Evolutionary conservation across 805 yeast species (phyloP), one percentile per base, ranked within the genome.

Genomic region (Pichia occidentalis): DNA sequence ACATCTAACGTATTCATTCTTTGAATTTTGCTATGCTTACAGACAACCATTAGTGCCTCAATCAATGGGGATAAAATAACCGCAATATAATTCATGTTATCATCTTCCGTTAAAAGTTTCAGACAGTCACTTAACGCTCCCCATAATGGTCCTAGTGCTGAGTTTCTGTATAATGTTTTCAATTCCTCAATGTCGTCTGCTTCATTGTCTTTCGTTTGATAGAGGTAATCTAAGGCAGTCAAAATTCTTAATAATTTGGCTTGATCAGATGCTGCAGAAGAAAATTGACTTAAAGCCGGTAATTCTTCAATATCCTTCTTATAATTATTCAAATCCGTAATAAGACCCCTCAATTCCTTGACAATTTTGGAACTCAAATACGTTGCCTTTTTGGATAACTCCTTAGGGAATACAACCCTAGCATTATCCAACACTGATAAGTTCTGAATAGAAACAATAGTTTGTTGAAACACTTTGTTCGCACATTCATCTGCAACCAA

Each of bases 1-100:
- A 67, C 58, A 40, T 76, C 85, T 40, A 73, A 70, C 7, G 68
- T 63, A 45, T 67, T 79, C 40, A 70, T 60, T 36, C 73, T 80
- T 51, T 70, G 72, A 28, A 76, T 79, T 44, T 73, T 73, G 48
- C 85, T 75, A 52, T 85, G 94, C 53, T 88, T 88, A 61, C 95
- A 87, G n/a, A 92, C 92, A 34, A 90, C 95, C 95, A 92, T 86
- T 40, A 92, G 66, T 0, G 95, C 79, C 56, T 90, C 98, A 44
- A 90, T 85, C 44, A 87, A 60, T 0, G 97, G 97, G 18, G 90
- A 65, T 18, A 88, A 61, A 1, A 85, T 80, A 1, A 95, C 81
- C 0, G 95, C 87, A 31, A 85, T 75, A 32, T 77, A 76, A 17
- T 73, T 63, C 46, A 80, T 61, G 12, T 67, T 65, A 12, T 71